phyloP scores from a whole-genome alignment of 805 yeast genomes.

The Candida silvicultrix region DNA sequence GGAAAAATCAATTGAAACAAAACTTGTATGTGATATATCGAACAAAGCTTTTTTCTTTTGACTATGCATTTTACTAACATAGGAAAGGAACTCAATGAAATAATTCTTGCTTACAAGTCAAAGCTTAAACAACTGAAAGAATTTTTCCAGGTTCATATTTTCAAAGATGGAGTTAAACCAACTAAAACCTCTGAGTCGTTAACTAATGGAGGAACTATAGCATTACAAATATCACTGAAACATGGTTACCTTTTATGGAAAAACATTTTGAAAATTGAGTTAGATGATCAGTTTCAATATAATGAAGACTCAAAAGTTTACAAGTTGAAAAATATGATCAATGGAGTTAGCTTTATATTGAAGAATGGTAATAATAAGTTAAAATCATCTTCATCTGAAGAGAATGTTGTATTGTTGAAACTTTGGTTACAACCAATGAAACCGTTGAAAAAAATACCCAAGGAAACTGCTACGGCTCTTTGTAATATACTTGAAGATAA shows the following conservation, averaged over 20 bases:
- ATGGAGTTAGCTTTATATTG: constrained; percentile 3
- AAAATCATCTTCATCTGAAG: not conserved
- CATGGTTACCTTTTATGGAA: constrained; percentile 7
- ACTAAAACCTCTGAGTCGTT: not conserved
- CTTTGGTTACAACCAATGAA: not conserved
- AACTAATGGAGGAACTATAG: constrained; percentile 4
- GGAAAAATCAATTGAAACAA: not conserved
- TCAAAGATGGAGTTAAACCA: constrained; percentile 8
- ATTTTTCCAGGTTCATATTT: constrained; percentile 4
- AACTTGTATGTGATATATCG: too few relatives aligned
- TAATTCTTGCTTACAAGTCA: not conserved
- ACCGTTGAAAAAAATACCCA: too few relatives aligned
- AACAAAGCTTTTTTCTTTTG: too few relatives aligned
- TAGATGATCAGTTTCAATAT: constrained; percentile 1
- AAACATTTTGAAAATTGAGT: constrained; percentile 1
- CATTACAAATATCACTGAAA: constrained; percentile 2
- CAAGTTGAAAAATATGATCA: not conserved
- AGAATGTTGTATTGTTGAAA: not conserved
- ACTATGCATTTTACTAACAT: too few relatives aligned
- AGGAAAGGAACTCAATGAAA: constrained; percentile 2
- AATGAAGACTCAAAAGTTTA: not conserved
- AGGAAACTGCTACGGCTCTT: not conserved
- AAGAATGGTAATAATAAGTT: not conserved
- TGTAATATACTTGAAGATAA: not conserved
- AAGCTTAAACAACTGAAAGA: not conserved